Conservation (phyloP, 805 yeast species). For the Candida xyloterini region DNA sequence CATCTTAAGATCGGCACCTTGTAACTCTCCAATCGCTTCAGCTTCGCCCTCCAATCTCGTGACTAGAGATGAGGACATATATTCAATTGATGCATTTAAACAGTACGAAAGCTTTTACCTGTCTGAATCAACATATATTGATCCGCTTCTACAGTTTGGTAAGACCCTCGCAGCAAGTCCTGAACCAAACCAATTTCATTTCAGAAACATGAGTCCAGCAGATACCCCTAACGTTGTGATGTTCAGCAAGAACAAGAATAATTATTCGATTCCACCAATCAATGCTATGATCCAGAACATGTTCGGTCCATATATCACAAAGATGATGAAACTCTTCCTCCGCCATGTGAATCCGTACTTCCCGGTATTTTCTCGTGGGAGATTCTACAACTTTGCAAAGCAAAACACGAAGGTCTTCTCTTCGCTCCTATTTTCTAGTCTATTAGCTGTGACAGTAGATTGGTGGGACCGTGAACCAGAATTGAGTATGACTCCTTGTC, state of each 20-base stretch:
- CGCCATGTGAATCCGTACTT: conserved; percentile 17
- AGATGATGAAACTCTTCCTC: conserved; percentile 13
- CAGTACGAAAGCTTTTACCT: conserved; percentile 9
- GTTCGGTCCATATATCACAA: conserved; percentile 11
- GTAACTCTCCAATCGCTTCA: neutral
- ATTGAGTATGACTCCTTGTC: conserved; percentile 12
- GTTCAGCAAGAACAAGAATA: conserved; percentile 3
- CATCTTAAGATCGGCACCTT: conserved; percentile 7
- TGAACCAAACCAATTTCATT: neutral
- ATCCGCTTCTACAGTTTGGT: conserved; percentile 7
- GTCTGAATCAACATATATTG: conserved; percentile 14
- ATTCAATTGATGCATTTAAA: conserved; percentile 17
- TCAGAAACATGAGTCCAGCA: conserved; percentile 4
- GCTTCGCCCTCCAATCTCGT: neutral
- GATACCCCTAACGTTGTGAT: conserved; percentile 5
- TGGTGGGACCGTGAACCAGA: conserved; percentile 18
- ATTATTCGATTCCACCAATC: conserved; percentile 2
- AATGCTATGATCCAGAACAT: conserved; percentile 5
- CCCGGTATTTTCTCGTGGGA: conserved; percentile 18
- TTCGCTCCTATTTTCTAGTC: conserved; percentile 12
- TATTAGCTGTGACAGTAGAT: conserved; percentile 13
- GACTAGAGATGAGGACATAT: conserved; percentile 4
- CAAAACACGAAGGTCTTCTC: conserved; percentile 15
- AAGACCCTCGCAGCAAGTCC: neutral
- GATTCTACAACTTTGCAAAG: conserved; percentile 16